Base-by-base conservation (phyloP, 2,329 filamentous ascomycete species). In the Hymenotorrendiella dingleyae region DNA sequence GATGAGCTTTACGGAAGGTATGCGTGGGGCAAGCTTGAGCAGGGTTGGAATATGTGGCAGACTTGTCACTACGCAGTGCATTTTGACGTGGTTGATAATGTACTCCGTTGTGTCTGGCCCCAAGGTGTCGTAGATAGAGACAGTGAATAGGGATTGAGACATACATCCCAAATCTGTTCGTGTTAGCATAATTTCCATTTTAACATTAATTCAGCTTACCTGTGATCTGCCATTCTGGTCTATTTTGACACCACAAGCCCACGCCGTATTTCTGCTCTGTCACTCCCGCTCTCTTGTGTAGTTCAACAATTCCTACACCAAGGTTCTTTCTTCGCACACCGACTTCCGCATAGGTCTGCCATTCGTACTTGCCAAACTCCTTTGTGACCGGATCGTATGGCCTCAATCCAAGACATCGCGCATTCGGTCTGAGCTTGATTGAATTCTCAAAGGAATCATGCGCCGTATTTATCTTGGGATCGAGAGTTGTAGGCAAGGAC, bases 101-200 rank as follows among this genome's bases (percentile, higher is more conserved):
- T 86, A 97, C 67, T 97, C 89, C 44, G 86, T 90, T 2, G 90
- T 80, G 54, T 95, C 87, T 10, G 91, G 84, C 8, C 91, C 91
- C 4, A 98, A 78, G 10, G 91, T 96, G 65, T 97, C 93, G 70
- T 98, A 98, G 38, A 98, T 82, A 4, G 91, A 95, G 42, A 98
- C 89, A 17, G 84, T 86, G 67, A 76, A 97, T 22, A 97, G 78
- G 6, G 84, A 79, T 65, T 97, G 93, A 10, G 89, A 93, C 68
- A 86, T 80, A 62, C 86, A 82, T 28, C 80, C 93, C 59, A 97
- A 70, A 71, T 97, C 91, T 87, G 17, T n/a, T 27, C 40, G 21
- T 26, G 35, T 56, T 39, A 55, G 50, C 19, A 12, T 22, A 21
- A 8, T 23, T 12, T 28, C 17, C 19, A 11, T 8, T 8, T 10